These are phyloP conservation scores for Coriaria nepalensis DNA, from an alignment of 306 rosid genomes.

Conservation along the genomic window DNA sequence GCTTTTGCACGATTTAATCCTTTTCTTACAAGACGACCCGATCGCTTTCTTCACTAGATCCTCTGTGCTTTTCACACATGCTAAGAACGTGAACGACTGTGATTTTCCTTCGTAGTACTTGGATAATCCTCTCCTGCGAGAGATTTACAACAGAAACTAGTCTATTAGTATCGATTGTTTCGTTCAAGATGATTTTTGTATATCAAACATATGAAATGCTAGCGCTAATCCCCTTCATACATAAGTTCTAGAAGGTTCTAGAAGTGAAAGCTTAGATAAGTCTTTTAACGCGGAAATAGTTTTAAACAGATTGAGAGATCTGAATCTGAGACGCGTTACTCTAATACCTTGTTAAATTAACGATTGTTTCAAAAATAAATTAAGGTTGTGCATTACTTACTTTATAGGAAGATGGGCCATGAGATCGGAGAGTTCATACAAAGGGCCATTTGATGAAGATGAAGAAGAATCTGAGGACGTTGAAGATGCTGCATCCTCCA, in stretches of 20 bases:
- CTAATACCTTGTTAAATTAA: no score
- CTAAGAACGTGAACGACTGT: constrained; percentile 62
- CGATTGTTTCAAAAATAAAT: no score
- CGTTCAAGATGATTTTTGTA: no score
- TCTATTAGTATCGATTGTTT: no score
- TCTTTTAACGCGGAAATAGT: no score
- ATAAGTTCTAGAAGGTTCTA: neutral
- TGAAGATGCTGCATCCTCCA: constrained; percentile 45
- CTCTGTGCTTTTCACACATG: constrained; percentile 43
- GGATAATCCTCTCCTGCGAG: constrained; percentile 81
- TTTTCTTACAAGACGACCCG: constrained; percentile 19
- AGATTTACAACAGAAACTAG: no score
- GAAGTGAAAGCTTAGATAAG: no score
- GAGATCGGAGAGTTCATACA: constrained; percentile 59
- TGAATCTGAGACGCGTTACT: neutral
- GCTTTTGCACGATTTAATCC: constrained; percentile 55
- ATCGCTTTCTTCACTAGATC: constrained; percentile 62
- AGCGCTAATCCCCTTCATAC: no score
- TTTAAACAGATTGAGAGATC: neutral
- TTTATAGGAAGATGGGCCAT: constrained; percentile 69
- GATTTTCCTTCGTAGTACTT: constrained; percentile 66
- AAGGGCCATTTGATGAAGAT: constrained; percentile 39
- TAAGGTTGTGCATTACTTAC: no score
- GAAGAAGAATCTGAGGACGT: neutral
- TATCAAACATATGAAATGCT: no score